Conservation (phyloP, 169 alveolate species). For the Eimeria brunetti region DNA sequence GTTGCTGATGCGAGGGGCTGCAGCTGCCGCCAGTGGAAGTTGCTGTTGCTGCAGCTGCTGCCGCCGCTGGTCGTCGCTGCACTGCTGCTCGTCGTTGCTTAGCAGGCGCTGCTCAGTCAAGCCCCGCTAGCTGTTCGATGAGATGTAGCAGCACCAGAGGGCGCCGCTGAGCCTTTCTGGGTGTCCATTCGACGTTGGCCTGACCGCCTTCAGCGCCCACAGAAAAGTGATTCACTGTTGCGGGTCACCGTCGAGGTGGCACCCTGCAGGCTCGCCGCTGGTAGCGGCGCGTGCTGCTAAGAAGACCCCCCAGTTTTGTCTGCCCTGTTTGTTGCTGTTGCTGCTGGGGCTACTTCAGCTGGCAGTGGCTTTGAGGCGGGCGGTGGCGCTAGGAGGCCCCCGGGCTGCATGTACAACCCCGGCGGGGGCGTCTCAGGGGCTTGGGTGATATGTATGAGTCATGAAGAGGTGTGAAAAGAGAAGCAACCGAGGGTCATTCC, state of each 20-base stretch:
- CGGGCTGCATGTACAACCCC: constrained; percentile 7
- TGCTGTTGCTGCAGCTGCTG: neutral
- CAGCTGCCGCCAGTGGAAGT: neutral
- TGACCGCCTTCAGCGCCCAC: neutral
- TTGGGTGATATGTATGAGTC: neutral
- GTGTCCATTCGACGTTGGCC: constrained; percentile 21
- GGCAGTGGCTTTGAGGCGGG: constrained; percentile 34
- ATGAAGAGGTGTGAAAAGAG: neutral
- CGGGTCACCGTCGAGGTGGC: neutral
- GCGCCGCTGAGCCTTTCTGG: constrained; percentile 29
- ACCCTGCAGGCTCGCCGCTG: neutral
- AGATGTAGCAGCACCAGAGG: constrained; percentile 43
- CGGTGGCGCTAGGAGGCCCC: constrained; percentile 55
- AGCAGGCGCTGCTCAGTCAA: neutral
- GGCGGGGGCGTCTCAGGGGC: constrained; percentile 45
- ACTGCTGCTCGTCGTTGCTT: neutral
- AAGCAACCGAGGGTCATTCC: constrained; percentile 24
- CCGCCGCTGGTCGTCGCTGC: neutral
- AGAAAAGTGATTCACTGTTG: neutral
- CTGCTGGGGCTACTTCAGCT: constrained; percentile 8
- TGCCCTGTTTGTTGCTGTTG: neutral
- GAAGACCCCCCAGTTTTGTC: neutral
- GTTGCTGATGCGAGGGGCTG: neutral
- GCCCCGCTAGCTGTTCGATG: constrained; percentile 1
- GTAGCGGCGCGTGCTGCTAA: neutral